Evolutionary conservation across 2,329 filamentous ascomycete species (phyloP).

Genomic region (Claviceps arundinis): DNA sequence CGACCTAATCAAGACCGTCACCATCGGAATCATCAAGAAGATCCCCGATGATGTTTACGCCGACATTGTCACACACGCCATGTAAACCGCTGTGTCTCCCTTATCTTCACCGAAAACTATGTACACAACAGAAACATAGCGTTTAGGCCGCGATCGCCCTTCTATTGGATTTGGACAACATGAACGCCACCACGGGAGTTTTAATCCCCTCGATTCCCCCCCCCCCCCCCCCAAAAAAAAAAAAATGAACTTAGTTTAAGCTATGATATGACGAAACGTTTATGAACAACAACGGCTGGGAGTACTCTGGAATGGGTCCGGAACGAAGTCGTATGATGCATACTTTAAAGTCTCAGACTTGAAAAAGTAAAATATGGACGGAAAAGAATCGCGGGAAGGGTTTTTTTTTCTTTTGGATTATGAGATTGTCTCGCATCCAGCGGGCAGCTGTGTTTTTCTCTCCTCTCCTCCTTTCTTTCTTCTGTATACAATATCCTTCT

Average conservation of each 20-base stretch:
- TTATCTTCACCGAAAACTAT: too few relatives aligned
- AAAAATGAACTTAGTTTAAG: not conserved
- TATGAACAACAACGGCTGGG: not conserved
- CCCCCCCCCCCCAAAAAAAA: too few relatives aligned
- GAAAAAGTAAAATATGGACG: too few relatives aligned
- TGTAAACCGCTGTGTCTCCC: constrained; percentile 24
- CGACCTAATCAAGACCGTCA: constrained; percentile 70
- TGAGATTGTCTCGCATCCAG: too few relatives aligned
- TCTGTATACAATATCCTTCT: not conserved
- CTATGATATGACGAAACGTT: not conserved
- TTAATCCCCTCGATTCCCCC: not conserved
- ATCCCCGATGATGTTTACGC: constrained; percentile 84
- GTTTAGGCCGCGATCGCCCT: too few relatives aligned
- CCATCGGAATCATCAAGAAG: constrained; percentile 75
- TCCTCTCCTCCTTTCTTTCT: not conserved
- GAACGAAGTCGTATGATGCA: too few relatives aligned
- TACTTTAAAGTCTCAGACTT: too few relatives aligned
- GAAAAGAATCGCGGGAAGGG: too few relatives aligned
- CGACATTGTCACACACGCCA: constrained; percentile 79
- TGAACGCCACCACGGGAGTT: not conserved
- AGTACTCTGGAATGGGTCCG: not conserved
- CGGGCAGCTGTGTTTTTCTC: not conserved
- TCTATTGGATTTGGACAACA: too few relatives aligned
- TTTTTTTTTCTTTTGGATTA: too few relatives aligned
- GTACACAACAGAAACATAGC: not conserved